Base-by-base conservation (phyloP, 2,329 filamentous ascomycete genomes). In the Xylaria sp. region DNA sequence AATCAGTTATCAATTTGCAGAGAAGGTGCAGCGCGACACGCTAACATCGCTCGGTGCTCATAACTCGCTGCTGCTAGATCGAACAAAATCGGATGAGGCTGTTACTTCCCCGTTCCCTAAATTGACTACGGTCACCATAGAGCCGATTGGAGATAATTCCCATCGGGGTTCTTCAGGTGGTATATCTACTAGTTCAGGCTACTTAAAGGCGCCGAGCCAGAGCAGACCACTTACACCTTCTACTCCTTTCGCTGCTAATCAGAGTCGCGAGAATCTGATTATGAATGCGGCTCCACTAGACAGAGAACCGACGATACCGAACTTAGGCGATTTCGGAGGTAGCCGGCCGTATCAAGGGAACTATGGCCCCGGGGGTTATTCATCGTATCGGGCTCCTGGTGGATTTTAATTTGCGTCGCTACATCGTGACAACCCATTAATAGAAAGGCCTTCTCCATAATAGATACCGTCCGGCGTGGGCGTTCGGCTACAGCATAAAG, bases 41-140 rank as follows among this genome's bases (percentile, higher is more conserved):
- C 89, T 98, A 59, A 98, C 94, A 1, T 92, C 94, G 5, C 88
- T 97, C 48, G 93, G 97, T 77, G 92, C 94, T 1, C 92, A 93
- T 78, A 95, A 95, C 84, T 94, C 92, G 13, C 88, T 98, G 23
- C 89, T 97, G 67, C 89, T 93, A 80, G 89, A 91, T 62, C 87
- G 81, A 50, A 71, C 74, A 51, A 80, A 82, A 70, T 76, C 78
- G 48, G 73, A 78, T 41, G 74, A 80, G 37, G 82, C 82, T 34
- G 72, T 54, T 39, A 82, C 82, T 67, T 84, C 85, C 72, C 80
- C 85, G 54, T 76, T 85, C 66, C 79, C 82, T 61, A 82, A 80
- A 62, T 78, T 82, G 58, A 81, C 79, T 60, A 78, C 81, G 7
- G 75, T 78, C 23, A 69, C 77, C 34, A 80, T 80, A 44, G 63